These are phyloP conservation scores for Aphanoascus verrucosus DNA, from an alignment of 2,329 filamentous ascomycete genomes.

Conservation along the genomic window DNA sequence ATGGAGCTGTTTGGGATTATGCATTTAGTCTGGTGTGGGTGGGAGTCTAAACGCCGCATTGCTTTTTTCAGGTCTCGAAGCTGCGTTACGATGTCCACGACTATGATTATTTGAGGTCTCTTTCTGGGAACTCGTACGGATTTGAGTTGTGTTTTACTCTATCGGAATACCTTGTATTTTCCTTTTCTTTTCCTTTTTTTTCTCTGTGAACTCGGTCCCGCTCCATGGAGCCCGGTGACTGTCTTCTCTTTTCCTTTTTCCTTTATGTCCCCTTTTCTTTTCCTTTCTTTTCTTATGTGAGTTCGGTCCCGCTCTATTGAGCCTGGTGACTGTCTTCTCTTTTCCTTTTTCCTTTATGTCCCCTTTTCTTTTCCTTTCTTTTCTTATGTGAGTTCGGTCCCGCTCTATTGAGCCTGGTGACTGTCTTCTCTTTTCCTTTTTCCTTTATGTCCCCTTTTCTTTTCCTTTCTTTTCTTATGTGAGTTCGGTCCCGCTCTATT, in stretches of 20 bases:
- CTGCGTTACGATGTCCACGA: constrained; percentile 6
- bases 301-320: constrained; percentile 1
- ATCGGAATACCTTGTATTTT: neutral
- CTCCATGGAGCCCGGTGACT: neutral
- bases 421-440: neutral
- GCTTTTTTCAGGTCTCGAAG: neutral
- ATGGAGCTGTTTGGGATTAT: neutral
- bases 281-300: neutral
- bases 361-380: neutral
- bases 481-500: neutral
- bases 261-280: too few relatives aligned
- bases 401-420: constrained; percentile 1
- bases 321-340: too few relatives aligned
- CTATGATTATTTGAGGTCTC: neutral
- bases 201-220: neutral
- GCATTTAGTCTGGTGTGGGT: constrained; percentile 4
- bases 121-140: neutral
- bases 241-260: too few relatives aligned
- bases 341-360: too few relatives aligned
- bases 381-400: neutral
- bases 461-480: neutral
- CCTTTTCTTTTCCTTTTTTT: too few relatives aligned
- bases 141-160: neutral
- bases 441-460: neutral
- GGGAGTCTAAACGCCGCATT: neutral